Base-by-base conservation (phyloP, 1,139 yeast species). In the Pichia sp. region DNA sequence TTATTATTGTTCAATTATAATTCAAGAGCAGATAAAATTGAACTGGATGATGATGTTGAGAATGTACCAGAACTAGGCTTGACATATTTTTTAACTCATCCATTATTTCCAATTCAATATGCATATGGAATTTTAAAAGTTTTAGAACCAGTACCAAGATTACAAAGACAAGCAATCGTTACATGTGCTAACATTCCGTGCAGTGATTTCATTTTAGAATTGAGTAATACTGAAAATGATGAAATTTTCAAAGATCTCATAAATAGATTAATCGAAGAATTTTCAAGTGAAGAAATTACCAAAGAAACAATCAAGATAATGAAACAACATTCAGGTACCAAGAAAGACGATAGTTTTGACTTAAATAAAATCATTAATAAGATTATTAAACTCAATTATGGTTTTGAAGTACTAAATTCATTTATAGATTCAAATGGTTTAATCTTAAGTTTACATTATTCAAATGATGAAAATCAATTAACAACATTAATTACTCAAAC, bases 61-160 rank as follows among this genome's bases (percentile, higher is more conserved):
- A 65, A 68, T 49, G 57, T 77, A 34, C 84, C 92, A 41, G 82
- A 83, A 58, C 68, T 68, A 43, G 73, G 89, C 2, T 66, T 87
- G 48, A 77, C 85, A 7, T 90, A 87, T 62, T 71, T 89, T 39
- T 71, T 90, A 53, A 86, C 96, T 3, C 96, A 88, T 67, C 96
- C 97, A 24, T 68, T 87, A 32, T 88, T 84, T 65, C 96, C 97
- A 11, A 67, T 72, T 5, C 68, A 72, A 23, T 77, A 71, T 56
- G 71, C 86, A 7, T 68, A 68, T 2, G 82, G 80, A 1, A 66
- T 90, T 43, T 65, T 86, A 43, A 49, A 53, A 22, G 71, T 74
- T 43, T 71, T 88, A 37, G 67, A 69, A 50, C 55, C 68, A 3
- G 62, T 65, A 23, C 80, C 85, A 37, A 76, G 85, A 47, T 72